Percentiles rank a stretch among this genome's conserved stretches.
These are phyloP conservation scores for Solanum rostratum DNA, from an alignment of 257 asterid genomes.

Conservation along the genomic window DNA sequence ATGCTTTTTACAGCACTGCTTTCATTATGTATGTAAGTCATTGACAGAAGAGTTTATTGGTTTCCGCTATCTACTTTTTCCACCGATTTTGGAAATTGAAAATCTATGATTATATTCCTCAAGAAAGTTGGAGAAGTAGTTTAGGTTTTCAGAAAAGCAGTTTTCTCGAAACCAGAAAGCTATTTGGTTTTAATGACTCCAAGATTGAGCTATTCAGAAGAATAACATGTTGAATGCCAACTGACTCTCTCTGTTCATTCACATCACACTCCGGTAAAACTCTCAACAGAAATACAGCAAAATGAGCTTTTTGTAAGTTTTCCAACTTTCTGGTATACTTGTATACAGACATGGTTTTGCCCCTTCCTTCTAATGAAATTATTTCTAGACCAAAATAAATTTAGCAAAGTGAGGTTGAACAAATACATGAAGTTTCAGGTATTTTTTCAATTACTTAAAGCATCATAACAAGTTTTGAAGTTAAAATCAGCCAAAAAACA, in stretches of 20 bases:
- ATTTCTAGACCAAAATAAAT: background rate
- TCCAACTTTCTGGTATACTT: background rate
- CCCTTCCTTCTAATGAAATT: background rate
- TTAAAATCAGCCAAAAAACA: background rate
- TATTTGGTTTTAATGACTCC: background rate
- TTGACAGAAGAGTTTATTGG: background rate
- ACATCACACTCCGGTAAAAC: background rate
- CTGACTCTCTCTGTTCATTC: background rate
- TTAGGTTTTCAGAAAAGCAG: background rate
- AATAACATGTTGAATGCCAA: background rate
- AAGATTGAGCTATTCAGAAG: background rate
- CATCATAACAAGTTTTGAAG: background rate
- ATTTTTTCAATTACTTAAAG: background rate
- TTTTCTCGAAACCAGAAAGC: background rate
- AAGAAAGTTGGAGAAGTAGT: background rate
- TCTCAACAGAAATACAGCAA: background rate
- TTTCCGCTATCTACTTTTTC: background rate
- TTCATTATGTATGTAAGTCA: background rate
- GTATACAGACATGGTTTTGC: background rate
- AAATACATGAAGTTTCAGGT: background rate
- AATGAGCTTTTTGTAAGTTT: background rate
- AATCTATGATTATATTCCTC: background rate
- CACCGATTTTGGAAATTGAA: background rate
- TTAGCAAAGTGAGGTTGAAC: background rate
- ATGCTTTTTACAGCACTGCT: background rate